Conservation (phyloP, 108 stramenopile species). For the Conticribra weissflogii region DNA sequence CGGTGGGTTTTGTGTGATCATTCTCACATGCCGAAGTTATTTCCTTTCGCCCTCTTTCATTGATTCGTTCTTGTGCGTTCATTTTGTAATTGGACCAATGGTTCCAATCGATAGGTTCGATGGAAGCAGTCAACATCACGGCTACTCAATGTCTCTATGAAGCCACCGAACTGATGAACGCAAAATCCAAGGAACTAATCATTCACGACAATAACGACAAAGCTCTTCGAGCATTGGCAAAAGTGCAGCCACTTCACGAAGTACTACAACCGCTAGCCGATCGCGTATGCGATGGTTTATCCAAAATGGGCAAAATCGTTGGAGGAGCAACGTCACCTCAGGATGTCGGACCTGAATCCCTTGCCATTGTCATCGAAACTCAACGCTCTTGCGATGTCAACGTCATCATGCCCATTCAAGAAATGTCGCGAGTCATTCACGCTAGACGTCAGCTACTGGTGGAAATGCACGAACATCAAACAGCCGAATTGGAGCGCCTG, state of each 20-base stretch:
- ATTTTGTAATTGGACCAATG: neutral
- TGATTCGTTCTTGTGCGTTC: neutral
- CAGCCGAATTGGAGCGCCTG: conserved; percentile 50
- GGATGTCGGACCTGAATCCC: conserved; percentile 55
- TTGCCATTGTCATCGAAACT: conserved; percentile 66
- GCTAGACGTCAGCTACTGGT: conserved; percentile 47
- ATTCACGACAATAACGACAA: conserved; percentile 20
- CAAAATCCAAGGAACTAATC: conserved; percentile 30
- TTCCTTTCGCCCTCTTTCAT: neutral
- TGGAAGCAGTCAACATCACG: conserved; percentile 64
- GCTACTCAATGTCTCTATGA: conserved; percentile 65
- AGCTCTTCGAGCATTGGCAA: conserved; percentile 49
- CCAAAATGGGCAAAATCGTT: conserved; percentile 69
- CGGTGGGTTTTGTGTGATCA: conserved; percentile 36
- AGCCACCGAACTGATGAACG: conserved; percentile 36
- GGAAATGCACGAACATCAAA: conserved; percentile 54
- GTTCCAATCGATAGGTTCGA: conserved; percentile 23
- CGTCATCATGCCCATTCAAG: conserved; percentile 67
- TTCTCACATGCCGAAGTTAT: neutral
- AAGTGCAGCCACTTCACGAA: conserved; percentile 56
- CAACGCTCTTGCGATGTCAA: conserved; percentile 68
- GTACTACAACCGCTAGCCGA: conserved; percentile 55
- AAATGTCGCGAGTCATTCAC: conserved; percentile 60
- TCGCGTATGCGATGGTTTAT: conserved; percentile 58
- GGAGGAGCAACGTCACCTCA: conserved; percentile 59